Evolutionary conservation across 1,139 yeast genomes (phyloP).

Genomic region (Kluyveromyces marxianus): DNA sequence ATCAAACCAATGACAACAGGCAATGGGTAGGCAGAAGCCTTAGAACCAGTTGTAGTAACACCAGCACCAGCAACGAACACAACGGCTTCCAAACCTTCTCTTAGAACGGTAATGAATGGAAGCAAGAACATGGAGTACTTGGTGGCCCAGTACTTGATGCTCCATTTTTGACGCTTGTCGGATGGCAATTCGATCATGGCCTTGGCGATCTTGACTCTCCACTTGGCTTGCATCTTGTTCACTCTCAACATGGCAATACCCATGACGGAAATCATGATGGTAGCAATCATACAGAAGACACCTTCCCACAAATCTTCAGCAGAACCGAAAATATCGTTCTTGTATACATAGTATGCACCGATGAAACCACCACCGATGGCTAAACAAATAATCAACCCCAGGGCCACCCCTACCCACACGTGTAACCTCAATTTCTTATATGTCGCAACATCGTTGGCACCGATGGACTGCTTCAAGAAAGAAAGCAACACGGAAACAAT

Average conservation of each 20-base stretch:
- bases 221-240: slow-evolving; percentile 79
- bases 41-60: slow-evolving; percentile 40
- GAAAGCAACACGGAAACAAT: slow-evolving; percentile 79
- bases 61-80: slow-evolving; percentile 90
- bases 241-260: slow-evolving; percentile 80
- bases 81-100: slow-evolving; percentile 91
- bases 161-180: slow-evolving; percentile 31
- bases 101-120: slow-evolving; percentile 74
- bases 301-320: slow-evolving; percentile 94
- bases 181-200: slow-evolving; percentile 39
- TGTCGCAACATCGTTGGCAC: slow-evolving; percentile 26
- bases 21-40: slow-evolving; percentile 69
- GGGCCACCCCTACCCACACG: slow-evolving; percentile 76
- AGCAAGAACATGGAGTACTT: slow-evolving; percentile 72
- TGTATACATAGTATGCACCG: slow-evolving; percentile 65
- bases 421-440: slow-evolving; percentile 47
- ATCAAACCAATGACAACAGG: slow-evolving; percentile 73
- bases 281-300: slow-evolving; percentile 69
- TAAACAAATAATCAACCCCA: slow-evolving; percentile 69
- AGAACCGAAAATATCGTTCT: slow-evolving; percentile 72
- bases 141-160: slow-evolving; percentile 34
- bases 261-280: slow-evolving; percentile 78
- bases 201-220: slow-evolving; percentile 65
- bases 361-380: slow-evolving; percentile 71
- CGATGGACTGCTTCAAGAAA: slow-evolving; percentile 57